Evolutionary conservation across 2,329 filamentous ascomycete species (phyloP), one percentile per base, ranked within the genome.

Genomic region (Trichoderma citrinoviride): DNA sequence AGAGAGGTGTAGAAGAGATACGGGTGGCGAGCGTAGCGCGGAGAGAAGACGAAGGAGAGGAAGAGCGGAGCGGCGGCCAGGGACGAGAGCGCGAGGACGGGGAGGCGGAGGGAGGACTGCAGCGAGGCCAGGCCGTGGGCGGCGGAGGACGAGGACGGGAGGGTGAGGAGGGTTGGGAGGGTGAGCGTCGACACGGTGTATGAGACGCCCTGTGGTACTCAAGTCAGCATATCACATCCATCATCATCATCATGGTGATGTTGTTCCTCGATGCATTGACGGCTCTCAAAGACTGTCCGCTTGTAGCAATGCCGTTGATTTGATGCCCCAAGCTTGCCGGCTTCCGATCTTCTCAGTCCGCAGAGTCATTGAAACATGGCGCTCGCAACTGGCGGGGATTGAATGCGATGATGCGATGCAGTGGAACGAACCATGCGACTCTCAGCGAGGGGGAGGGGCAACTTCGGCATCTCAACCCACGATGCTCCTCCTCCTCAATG

Each of bases 1-100:
- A 92, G 78, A 3, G 88, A 87, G 15, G 92, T 92, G 87, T 95
- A 97, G 66, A 97, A 78, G 27, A 97, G 87, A 75, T 97, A 98
- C 0, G 94, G 94, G 75, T 98, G 94, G 74, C 90, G 88, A 70
- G 86, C 83, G 64, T 87, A 85, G 27, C 86, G 83, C 0, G 93
- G 90, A 2, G 93, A 94, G 69, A 96, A 81, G 50, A 84, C 76
- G 77, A 90, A 97, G 68, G 93, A 91, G 69, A 94, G 84, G 70
- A 92, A 80, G 72, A 97, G 88, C 33, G 91, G 87, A 60, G 85
- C 80, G 61, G 87, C 85, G 60, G 92, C 88, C 70, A 96, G 77
- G 69, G 86, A 82, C 56, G 90, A 86, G 58, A 96, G 85, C 37
- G 84, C 78, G 63, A 88, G 82, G 66, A 91, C 82, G 71, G 92